Conservation (phyloP, 1,284 basidiomycete genomes). For the Schizopora paradoxa region DNA sequence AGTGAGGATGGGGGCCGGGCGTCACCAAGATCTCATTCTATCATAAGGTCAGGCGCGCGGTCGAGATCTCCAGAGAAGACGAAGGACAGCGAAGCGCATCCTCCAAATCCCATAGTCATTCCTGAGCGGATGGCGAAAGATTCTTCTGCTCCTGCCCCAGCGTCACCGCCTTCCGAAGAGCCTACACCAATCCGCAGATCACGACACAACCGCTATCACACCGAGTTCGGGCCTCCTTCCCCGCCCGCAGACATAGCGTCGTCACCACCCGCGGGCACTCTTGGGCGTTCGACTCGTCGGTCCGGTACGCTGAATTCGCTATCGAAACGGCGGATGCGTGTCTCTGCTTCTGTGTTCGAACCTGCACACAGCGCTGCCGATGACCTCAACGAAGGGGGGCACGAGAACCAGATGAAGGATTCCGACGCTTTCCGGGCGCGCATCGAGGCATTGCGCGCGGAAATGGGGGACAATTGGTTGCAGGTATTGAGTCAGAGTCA, state of each 20-base stretch:
- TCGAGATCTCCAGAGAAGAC: no score
- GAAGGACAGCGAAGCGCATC: no score
- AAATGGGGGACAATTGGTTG: conserved; percentile 85
- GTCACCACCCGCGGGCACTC: conserved; percentile 19
- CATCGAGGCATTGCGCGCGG: conserved; percentile 76
- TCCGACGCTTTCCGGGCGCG: conserved; percentile 68
- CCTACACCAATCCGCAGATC: conserved; percentile 24
- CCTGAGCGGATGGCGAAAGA: no score
- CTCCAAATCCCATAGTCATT: no score
- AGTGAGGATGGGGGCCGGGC: conserved; percentile 19
- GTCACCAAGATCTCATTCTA: conserved; percentile 23
- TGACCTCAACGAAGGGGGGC: conserved; percentile 28
- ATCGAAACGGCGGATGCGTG: conserved; percentile 43
- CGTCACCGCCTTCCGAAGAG: conserved; percentile 5
- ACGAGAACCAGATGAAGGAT: conserved; percentile 37
- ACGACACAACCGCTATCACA: conserved; percentile 44
- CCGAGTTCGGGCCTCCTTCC: conserved; percentile 31
- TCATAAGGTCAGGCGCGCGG: no score
- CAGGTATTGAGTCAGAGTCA: conserved; percentile 73
- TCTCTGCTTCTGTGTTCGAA: conserved; percentile 60
- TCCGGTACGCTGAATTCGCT: conserved; percentile 27
- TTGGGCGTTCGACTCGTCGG: conserved; percentile 8
- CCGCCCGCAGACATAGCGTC: conserved; percentile 22
- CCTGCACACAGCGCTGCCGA: conserved; percentile 30
- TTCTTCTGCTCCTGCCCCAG: conserved; percentile 4